Evolutionary conservation across 2,329 filamentous ascomycete genomes (phyloP), one percentile per base, ranked within the genome.

Genomic region (Aspergillus aculeatinus): DNA sequence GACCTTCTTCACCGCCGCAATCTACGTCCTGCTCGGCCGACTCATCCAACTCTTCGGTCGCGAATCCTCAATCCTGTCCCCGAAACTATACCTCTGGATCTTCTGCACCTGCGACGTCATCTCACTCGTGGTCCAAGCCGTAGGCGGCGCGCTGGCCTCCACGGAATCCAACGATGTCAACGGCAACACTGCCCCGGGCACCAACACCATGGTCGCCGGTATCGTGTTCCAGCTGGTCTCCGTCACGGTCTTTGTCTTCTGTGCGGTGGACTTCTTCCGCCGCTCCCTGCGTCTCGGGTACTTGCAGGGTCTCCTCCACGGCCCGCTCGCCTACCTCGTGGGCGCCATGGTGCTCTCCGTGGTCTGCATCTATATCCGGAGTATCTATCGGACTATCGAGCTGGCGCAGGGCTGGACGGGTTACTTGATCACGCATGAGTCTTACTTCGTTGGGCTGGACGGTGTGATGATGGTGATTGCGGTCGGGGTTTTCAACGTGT

Each of bases 201-300:
- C 80, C 49, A 64, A 80, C 61, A 69, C 81, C 58, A 76, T 79
- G 60, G 74, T 81, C 48, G 79, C 77, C 2, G 83, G 84, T n/a
- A 78, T 86, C 6, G 73, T 78, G 14, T 75, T 85, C 44, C 84
- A 86, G 65, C 81, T 86, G 44, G 75, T 76, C 48, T 78, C 81
- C 7, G 77, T 85, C 56, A 71, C 78, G 42, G 53, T 80, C 58
- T 85, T 86, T 68, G 76, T 76, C 50, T 61, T 65, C 64, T 67
- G 81, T 31, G 76, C 82, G 10, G 68, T 48, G n/a, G 65, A 67
- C 49, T 83, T 82, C 66, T 67, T 83, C 10, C 64, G 70, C 27
- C 71, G 76, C 27, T 65, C 70, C 1, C 14, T 58, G 33, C 52
- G 57, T 6, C 56, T 54, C 19, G 59, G 35, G 12, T 56, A 67